These are phyloP conservation scores for Fusarium palustre DNA, from an alignment of 2,329 filamentous ascomycete genomes.

Conservation along the genomic window DNA sequence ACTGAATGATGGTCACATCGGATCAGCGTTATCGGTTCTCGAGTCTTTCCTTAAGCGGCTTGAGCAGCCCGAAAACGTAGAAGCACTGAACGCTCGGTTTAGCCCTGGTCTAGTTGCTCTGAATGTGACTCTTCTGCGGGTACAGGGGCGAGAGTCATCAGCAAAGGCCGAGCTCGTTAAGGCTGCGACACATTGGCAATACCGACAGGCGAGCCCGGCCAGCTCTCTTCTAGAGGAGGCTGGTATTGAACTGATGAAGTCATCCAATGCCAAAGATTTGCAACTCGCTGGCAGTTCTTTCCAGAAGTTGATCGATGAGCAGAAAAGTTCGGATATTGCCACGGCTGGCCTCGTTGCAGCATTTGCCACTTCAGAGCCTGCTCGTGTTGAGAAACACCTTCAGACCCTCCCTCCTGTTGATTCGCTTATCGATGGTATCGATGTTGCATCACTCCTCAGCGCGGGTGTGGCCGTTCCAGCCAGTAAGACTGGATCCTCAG, in stretches of 20 bases:
- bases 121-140: conserved; percentile 80
- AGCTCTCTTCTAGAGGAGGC: conserved; percentile 82
- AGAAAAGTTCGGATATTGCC: conserved; percentile 75
- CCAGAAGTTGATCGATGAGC: conserved; percentile 72
- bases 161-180: conserved; percentile 80
- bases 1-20: conserved; percentile 75
- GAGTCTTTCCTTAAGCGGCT: conserved; percentile 80
- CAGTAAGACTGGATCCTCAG: conserved; percentile 50
- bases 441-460: conserved; percentile 72
- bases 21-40: conserved; percentile 78
- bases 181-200: conserved; percentile 84
- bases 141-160: conserved; percentile 77
- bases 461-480: conserved; percentile 68
- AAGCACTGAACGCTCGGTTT: conserved; percentile 77
- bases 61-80: conserved; percentile 68
- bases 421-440: conserved; percentile 69
- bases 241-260: conserved; percentile 84
- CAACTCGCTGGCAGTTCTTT: conserved; percentile 82
- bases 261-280: conserved; percentile 75
- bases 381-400: conserved; percentile 66
- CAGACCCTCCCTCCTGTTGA: conserved; percentile 71
- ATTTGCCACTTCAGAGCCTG: conserved; percentile 71
- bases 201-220: conserved; percentile 60
- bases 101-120: conserved; percentile 87
- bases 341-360: conserved; percentile 89